Evolutionary conservation across 805 yeast genomes (phyloP).

Genomic region (Lipomyces spencermartinsiae): DNA sequence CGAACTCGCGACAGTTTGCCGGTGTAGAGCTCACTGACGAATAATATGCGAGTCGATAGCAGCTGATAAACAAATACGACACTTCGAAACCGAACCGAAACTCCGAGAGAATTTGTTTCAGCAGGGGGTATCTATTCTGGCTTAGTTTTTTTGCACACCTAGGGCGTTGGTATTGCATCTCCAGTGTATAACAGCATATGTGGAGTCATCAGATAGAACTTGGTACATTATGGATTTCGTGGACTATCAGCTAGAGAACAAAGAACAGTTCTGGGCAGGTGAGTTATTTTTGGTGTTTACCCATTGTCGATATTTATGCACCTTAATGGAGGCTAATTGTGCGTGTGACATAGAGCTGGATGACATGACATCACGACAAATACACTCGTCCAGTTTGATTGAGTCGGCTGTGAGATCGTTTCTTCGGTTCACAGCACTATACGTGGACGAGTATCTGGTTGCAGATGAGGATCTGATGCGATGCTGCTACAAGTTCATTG

Average conservation of each 20-base stretch:
- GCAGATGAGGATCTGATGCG: conserved; percentile 49
- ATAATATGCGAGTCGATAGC: not conserved
- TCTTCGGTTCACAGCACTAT: conserved; percentile 41
- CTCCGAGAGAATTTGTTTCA: not conserved
- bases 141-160: not conserved
- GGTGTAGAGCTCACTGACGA: not conserved
- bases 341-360: conserved; percentile 55
- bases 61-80: not conserved
- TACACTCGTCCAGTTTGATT: conserved; percentile 50
- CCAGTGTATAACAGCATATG: not conserved
- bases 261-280: conserved; percentile 46
- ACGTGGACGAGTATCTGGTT: conserved; percentile 41
- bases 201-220: not conserved
- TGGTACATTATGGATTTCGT: conserved; percentile 41
- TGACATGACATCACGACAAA: conserved; percentile 54
- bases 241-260: conserved; percentile 43
- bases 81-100: not conserved
- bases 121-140: not conserved
- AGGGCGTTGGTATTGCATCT: not conserved
- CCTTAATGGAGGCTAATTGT: not conserved
- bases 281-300: conserved; percentile 4
- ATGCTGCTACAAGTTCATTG: conserved; percentile 53
- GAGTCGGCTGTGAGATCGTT: conserved; percentile 42
- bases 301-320: not conserved
- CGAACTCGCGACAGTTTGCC: not conserved